Conservation (phyloP, 139 green algal genomes). For the Auxenochlorella pyrenoidosa region DNA sequence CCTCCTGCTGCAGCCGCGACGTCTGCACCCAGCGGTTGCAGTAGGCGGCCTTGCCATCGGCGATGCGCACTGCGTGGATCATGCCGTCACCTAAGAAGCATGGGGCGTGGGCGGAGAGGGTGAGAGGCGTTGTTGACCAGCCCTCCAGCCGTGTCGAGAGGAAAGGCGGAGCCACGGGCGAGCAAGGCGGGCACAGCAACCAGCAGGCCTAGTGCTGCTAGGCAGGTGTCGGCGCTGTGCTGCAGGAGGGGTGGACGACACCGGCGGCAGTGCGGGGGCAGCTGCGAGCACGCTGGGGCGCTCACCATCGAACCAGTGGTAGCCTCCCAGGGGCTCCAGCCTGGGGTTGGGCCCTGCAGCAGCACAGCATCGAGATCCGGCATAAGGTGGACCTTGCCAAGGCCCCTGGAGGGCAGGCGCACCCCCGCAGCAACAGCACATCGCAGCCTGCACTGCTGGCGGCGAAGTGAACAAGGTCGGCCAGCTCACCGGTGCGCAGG, state of each 20-base stretch:
- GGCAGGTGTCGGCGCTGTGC: too few relatives aligned
- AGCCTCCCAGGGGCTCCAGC: neutral
- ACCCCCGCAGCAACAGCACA: neutral
- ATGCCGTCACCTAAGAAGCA: constrained; percentile 72
- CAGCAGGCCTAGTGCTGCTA: too few relatives aligned
- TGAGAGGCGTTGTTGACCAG: neutral
- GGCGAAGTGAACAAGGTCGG: neutral
- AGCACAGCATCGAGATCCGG: neutral
- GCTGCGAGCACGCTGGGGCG: neutral
- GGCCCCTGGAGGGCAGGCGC: constrained; percentile 6
- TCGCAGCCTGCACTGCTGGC: neutral
- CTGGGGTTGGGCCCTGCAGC: constrained; percentile 17
- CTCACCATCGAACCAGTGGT: constrained; percentile 34
- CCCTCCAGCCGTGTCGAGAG: too few relatives aligned
- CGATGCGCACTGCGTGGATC: constrained; percentile 76
- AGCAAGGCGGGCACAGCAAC: too few relatives aligned
- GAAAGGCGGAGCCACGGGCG: too few relatives aligned
- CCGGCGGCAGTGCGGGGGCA: neutral
- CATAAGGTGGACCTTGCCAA: constrained; percentile 45
- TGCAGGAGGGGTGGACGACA: neutral
- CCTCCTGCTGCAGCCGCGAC: constrained; percentile 51
- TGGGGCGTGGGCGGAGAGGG: neutral
- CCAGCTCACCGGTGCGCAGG: neutral
- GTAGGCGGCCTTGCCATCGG: constrained; percentile 68
- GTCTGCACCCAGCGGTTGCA: constrained; percentile 76